Base-by-base conservation (phyloP, 2,329 filamentous ascomycete genomes). In the Fusarium cyanostomum region DNA sequence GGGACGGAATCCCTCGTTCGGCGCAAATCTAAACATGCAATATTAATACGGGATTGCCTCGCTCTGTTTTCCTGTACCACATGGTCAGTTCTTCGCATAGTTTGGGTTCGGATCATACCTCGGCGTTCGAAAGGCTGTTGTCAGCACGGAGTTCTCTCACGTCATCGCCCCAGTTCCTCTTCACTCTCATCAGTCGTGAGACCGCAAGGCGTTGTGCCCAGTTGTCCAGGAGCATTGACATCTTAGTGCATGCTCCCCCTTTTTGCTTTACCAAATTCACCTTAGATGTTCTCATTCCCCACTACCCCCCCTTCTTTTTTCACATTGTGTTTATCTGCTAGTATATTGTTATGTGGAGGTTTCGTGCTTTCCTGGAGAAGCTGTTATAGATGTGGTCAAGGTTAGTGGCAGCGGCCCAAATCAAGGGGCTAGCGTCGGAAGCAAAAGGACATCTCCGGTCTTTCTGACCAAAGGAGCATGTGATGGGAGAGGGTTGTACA, bases 1-100 rank as follows among this genome's bases (percentile, higher is more conserved):
- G 85, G 48, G 78, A 82, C 44, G 75, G 78, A 38, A 80, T 86
- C 54, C 77, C 80, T 13, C 77, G 75, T 55, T 72, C 72, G 4
- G 71, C 75, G 34, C 71, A 75, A 38, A 68, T 75, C 46, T 80
- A 71, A 65, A 33, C 16, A 15, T 39, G 6, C n/a, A 7, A 12
- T 34, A 31, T 42, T 42, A 30, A 53, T 24, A 37, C 34, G 26
- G n/a, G 33, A 15, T 39, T 15, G 4, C 28, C 26, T 38, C 34
- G 15, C 21, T 51, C 30, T 42, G 11, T 52, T 55, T 18, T 18
- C 52, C 28, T 62, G 24, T 62, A 43, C 34, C 24, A 41, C 42
- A 37, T 62, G 55, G 21, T 44, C 42, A 13, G 41, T 53, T 58
- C 45, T 46, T 61, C 52, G 45, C 56, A 70, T 68, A 52, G 48